Evolutionary conservation across 257 asterid genomes (phyloP).

Genomic region (Solanum neorickii): DNA sequence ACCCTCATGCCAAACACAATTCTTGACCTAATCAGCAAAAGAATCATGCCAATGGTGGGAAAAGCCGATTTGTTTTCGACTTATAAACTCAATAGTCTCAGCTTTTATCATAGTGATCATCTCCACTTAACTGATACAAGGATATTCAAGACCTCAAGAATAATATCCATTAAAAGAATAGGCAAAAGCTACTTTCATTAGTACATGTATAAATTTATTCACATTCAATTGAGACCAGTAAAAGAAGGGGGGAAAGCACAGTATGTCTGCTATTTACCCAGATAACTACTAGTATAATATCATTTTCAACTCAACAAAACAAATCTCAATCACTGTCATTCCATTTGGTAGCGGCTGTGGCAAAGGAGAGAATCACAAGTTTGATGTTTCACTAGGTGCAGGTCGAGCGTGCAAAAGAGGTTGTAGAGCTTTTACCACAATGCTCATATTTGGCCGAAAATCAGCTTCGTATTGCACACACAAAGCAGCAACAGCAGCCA

Average conservation of each 20-base stretch:
- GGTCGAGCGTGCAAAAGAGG: conserved; percentile 54
- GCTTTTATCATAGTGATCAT: not conserved
- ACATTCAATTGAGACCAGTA: not conserved
- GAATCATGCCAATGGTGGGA: not conserved
- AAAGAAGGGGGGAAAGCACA: not conserved
- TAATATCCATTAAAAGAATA: not conserved
- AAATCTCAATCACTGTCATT: not conserved
- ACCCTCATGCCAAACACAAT: not conserved
- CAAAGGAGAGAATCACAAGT: conserved; percentile 12
- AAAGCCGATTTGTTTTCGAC: not conserved
- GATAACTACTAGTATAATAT: not conserved
- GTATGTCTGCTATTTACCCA: not conserved
- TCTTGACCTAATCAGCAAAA: not conserved
- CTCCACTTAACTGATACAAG: not conserved
- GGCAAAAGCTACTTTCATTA: not conserved
- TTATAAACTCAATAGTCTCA: not conserved
- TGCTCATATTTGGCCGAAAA: conserved; percentile 35
- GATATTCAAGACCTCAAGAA: not conserved
- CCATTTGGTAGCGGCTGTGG: not conserved
- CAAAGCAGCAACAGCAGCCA: conserved; percentile 86
- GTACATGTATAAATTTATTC: not conserved
- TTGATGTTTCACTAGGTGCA: conserved; percentile 28
- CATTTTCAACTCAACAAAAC: conserved; percentile 1
- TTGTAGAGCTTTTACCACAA: conserved; percentile 59
- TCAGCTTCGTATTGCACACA: conserved; percentile 72